Percentiles rank a stretch among this genome's conserved stretches.
Evolutionary conservation across 2,329 filamentous ascomycete species (phyloP).

Genomic region (Alternaria metachromatica): DNA sequence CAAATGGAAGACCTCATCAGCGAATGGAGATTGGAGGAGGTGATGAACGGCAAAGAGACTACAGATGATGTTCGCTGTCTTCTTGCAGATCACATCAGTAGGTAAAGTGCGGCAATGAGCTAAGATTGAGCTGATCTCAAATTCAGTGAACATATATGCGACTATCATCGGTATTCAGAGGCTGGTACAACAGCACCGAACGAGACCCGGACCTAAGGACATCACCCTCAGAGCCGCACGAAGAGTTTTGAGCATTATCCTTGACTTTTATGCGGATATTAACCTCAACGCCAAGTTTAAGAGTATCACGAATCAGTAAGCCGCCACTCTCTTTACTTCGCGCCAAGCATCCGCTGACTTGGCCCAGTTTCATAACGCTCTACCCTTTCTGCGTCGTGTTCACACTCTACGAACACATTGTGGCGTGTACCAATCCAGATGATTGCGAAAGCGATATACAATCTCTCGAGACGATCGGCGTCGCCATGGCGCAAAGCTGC

Average conservation of each 20-base stretch:
- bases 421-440: slow-evolving; percentile 27
- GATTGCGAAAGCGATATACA: slow-evolving; percentile 35
- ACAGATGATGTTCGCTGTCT: slow-evolving; percentile 18
- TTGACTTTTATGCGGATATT: slow-evolving; percentile 22
- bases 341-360: not conserved
- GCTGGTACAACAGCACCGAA: slow-evolving; percentile 11
- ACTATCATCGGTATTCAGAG: slow-evolving; percentile 37
- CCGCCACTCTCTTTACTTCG: not conserved
- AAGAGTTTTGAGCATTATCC: slow-evolving; percentile 28
- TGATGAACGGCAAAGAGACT: slow-evolving; percentile 12
- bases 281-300: slow-evolving; percentile 2
- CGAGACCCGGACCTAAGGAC: slow-evolving; percentile 12
- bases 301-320: slow-evolving; percentile 31
- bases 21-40: slow-evolving; percentile 29
- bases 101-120: not conserved
- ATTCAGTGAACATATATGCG: slow-evolving; percentile 28
- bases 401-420: slow-evolving; percentile 38
- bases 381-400: slow-evolving; percentile 42
- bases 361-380: slow-evolving; percentile 33
- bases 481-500: slow-evolving; percentile 28
- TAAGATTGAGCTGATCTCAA: not conserved
- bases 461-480: slow-evolving; percentile 29
- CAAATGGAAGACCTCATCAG: slow-evolving; percentile 5
- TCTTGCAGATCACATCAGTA: slow-evolving; percentile 30
- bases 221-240: slow-evolving; percentile 31